Conservation (phyloP, 768 basidiomycete species). For the Termitomyces sp. region DNA sequence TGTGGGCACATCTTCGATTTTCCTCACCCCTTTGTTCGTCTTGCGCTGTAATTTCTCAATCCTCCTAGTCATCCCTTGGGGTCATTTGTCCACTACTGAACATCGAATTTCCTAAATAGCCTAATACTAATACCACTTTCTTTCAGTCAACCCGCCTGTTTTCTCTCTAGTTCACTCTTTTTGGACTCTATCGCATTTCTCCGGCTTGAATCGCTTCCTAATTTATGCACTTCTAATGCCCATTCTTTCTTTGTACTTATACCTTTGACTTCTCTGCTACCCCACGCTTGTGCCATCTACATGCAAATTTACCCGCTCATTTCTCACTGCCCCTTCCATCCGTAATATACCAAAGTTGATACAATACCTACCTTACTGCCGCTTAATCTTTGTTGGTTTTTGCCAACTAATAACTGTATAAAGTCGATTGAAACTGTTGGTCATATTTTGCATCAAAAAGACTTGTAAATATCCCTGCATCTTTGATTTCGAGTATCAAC, state of each 20-base stretch:
- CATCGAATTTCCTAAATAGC: not conserved
- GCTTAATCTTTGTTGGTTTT: constrained; percentile 9
- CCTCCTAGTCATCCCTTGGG: not conserved
- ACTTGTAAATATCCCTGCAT: not conserved
- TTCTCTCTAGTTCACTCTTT: not conserved
- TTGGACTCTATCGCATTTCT: not conserved
- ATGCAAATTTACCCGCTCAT: constrained; percentile 6
- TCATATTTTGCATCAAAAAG: not conserved
- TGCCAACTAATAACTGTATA: constrained; percentile 4
- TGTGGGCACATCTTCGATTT: not conserved
- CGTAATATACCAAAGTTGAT: constrained; percentile 13
- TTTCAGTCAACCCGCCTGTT: not conserved
- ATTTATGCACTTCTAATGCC: constrained; percentile 16
- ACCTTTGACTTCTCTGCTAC: constrained; percentile 2
- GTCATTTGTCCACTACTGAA: constrained; percentile 7
- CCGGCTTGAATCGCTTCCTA: constrained; percentile 1
- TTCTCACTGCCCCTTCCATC: not conserved
- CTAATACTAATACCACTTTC: constrained; percentile 1
- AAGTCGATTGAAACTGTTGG: constrained; percentile 1
- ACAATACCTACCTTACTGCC: constrained; percentile 14
- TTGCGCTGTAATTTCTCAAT: not conserved
- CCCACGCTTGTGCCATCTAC: constrained; percentile 7
- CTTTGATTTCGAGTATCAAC: not conserved
- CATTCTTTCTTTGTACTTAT: not conserved
- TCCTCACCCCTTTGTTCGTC: not conserved